These are phyloP conservation scores for Parsonsia alboflavescens DNA, from an alignment of 257 asterid genomes.

Conservation along the genomic window DNA sequence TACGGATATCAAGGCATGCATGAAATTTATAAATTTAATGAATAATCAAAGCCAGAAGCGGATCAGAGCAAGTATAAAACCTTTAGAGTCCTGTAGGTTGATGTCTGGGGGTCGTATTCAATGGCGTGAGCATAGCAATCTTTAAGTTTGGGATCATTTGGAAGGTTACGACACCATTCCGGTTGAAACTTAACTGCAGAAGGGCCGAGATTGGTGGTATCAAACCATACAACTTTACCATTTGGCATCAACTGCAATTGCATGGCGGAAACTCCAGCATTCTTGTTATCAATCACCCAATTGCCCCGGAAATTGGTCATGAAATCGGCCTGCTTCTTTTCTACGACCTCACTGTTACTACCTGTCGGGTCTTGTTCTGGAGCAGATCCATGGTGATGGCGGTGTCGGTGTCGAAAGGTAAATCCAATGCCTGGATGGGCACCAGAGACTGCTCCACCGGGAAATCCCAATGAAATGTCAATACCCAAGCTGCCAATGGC, in stretches of 20 bases:
- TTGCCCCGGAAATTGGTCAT: slow-evolving; percentile 25
- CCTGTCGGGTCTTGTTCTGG: neutral
- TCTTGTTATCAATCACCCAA: slow-evolving; percentile 45
- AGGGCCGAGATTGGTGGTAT: slow-evolving; percentile 67
- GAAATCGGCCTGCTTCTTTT: slow-evolving; percentile 12
- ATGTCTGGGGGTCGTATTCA: slow-evolving; percentile 57
- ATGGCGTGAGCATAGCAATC: slow-evolving; percentile 84
- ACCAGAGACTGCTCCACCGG: neutral
- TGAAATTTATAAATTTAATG: too few species aligned
- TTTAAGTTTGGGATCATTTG: neutral
- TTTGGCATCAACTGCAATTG: slow-evolving; percentile 78
- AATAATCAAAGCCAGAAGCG: neutral
- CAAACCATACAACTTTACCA: slow-evolving; percentile 67
- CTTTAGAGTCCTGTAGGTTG: slow-evolving; percentile 49
- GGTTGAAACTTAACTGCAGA: slow-evolving; percentile 45
- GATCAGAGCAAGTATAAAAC: slow-evolving; percentile 8
- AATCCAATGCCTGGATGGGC: neutral
- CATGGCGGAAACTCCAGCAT: slow-evolving; percentile 80
- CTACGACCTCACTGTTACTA: neutral
- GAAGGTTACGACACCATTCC: slow-evolving; percentile 29
- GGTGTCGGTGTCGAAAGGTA: neutral
- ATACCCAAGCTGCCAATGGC: slow-evolving; percentile 1
- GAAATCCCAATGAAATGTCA: neutral
- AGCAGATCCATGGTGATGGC: neutral
- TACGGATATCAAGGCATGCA: too few species aligned